Base-by-base conservation (phyloP, 345 rosid species). In the Euclidium syriacum region DNA sequence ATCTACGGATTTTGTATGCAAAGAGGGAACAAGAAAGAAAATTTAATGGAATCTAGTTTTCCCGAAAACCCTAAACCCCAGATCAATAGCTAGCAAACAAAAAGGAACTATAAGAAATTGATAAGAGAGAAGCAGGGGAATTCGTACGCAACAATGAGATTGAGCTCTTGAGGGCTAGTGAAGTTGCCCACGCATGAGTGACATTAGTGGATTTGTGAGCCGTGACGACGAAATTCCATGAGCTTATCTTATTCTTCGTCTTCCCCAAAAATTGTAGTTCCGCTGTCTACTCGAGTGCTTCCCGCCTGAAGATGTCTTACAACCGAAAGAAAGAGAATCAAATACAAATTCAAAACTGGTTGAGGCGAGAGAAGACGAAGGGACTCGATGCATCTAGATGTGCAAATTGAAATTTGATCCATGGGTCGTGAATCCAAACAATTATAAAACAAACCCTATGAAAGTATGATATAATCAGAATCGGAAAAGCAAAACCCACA, bases 101-200 rank as follows among this genome's bases (percentile, higher is more conserved):
- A 42, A 23, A 54, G 20, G 16, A 17, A 15, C 36, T 14, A 17
- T 19, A n/a, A 56, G 25, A 50, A 52, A 11, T n/a, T 49, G 14
- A 16, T 16, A 24, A 43, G 30, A 11, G 16, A 29, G 44, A 40
- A 50, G 41, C 15, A 26, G 12, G 29, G 14, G 18, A n/a, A 63
- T 16, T 41, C 73, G 22, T 79, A 92, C 99, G 99, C 96, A 3
- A 81, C 73, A 53, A 94, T 90, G 81, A 94, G 99, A 76, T 94
- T 94, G 68, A 90, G 96, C 66, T 94, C 97, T 35, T 87, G 96
- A 36, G 96, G 85, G 50, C 83, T 67, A 62, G 99, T 94, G 87
- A 94, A 87, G 80, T 94, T 94, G 74, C 99, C 99, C 49, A 94
- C 99, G 62, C 97, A 90, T 1, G 99, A 94, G 96, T 84, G 39